A percentile compares a stretch with the other conserved stretches of the same genome.
Conservation (phyloP, 306 rosid species). For the Vicia sativa region DNA sequence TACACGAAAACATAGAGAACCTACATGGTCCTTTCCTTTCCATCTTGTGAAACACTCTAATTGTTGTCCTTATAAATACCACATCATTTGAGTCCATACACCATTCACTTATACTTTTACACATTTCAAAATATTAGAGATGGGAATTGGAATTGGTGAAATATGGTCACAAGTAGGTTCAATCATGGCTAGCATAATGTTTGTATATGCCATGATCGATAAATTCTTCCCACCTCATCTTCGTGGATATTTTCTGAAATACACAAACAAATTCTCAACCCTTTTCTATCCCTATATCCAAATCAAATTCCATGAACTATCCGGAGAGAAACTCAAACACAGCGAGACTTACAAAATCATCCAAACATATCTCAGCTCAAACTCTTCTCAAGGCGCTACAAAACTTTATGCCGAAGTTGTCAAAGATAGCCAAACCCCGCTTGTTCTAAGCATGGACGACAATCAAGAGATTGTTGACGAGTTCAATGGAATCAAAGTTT, state of each 20-base stretch:
- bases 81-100: neutral
- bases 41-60: neutral
- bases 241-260: neutral
- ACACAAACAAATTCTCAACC: constrained; percentile 5
- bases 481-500: constrained; percentile 42
- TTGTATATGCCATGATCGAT: constrained; percentile 39
- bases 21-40: neutral
- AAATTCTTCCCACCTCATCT: constrained; percentile 37
- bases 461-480: constrained; percentile 56
- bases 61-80: neutral
- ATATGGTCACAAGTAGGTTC: constrained; percentile 27
- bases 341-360: constrained; percentile 50
- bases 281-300: constrained; percentile 52
- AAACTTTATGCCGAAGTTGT: constrained; percentile 55
- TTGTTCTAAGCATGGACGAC: constrained; percentile 55
- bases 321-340: constrained; percentile 19
- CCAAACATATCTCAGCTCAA: constrained; percentile 47
- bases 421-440: constrained; percentile 44
- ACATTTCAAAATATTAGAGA: neutral
- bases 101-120: neutral
- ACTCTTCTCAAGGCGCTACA: constrained; percentile 44
- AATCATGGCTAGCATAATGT: constrained; percentile 41
- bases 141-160: neutral
- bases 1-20: too few species aligned
- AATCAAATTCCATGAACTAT: constrained; percentile 52